Evolutionary conservation across 352 stramenopile species (phyloP).

Genomic region (Pythium volutum): DNA sequence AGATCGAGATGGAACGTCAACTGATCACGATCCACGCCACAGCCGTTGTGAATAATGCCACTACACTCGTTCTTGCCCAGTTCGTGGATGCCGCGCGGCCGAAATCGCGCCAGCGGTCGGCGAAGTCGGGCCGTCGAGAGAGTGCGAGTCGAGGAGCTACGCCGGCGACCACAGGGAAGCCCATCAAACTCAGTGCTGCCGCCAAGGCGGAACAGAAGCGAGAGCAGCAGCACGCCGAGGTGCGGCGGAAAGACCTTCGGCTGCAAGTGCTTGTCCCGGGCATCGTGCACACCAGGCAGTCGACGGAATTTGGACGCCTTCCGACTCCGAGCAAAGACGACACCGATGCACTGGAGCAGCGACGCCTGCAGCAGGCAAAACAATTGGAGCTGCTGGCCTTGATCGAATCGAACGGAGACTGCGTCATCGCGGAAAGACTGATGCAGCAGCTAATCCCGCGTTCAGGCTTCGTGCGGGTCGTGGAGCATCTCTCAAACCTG

Average conservation of each 20-base stretch:
- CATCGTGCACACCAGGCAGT: neutral
- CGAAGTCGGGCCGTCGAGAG: constrained; percentile 6
- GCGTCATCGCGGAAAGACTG: constrained; percentile 37
- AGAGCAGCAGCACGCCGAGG: constrained; percentile 34
- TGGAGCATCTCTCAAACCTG: constrained; percentile 47
- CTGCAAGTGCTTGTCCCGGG: constrained; percentile 43
- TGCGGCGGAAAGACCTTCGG: constrained; percentile 31
- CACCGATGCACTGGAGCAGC: neutral
- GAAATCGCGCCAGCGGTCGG: constrained; percentile 13
- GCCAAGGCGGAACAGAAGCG: constrained; percentile 27
- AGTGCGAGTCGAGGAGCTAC: constrained; percentile 12
- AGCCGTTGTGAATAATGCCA: constrained; percentile 31
- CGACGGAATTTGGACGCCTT: constrained; percentile 2
- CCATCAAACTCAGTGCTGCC: constrained; percentile 9
- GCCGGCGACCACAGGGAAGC: neutral
- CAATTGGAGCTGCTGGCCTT: constrained; percentile 43
- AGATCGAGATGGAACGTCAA: constrained; percentile 36
- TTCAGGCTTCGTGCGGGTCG: constrained; percentile 21
- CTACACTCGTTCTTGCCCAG: constrained; percentile 37
- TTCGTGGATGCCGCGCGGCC: constrained; percentile 25
- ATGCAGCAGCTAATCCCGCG: constrained; percentile 24
- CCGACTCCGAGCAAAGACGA: neutral
- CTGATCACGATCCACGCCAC: constrained; percentile 26
- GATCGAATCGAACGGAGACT: constrained; percentile 52
- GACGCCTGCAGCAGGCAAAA: neutral